These are phyloP conservation scores for Silene vulgaris DNA, from an alignment of 179 eudicot genomes.

Conservation along the genomic window DNA sequence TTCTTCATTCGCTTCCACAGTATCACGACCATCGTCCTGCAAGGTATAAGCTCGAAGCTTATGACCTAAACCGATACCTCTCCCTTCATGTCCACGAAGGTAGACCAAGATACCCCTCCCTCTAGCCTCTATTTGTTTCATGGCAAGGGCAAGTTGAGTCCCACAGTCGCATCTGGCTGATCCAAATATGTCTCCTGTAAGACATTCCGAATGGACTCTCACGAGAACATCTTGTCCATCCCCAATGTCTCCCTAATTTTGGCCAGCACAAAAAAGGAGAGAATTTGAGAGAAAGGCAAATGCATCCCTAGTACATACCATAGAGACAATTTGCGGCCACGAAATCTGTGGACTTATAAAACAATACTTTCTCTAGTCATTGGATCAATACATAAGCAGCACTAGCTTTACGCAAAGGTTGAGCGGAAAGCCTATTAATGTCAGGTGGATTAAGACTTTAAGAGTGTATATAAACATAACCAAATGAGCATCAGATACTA, in stretches of 20 bases:
- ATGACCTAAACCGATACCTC: conserved; percentile 94
- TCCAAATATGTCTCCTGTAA: conserved; percentile 91
- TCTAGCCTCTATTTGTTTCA: conserved; percentile 80
- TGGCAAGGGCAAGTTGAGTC: conserved; percentile 76
- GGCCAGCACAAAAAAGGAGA: background rate
- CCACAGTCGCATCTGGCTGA: conserved; percentile 96
- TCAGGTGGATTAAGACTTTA: background rate
- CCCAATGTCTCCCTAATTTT: conserved; percentile 75
- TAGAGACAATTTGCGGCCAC: background rate
- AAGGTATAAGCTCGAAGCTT: conserved; percentile 88
- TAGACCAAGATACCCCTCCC: conserved; percentile 84
- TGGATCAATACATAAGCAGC: background rate
- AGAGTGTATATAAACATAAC: background rate
- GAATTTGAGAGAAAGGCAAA: background rate
- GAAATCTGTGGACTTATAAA: background rate
- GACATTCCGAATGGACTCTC: conserved; percentile 93
- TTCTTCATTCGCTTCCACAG: conserved; percentile 92
- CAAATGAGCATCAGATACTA: too few species aligned
- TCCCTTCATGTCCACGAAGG: conserved; percentile 93
- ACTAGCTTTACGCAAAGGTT: background rate
- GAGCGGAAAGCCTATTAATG: background rate
- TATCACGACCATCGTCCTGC: conserved; percentile 87
- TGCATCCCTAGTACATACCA: background rate
- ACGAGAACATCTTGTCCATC: conserved; percentile 84
- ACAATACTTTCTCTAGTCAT: background rate